Evolutionary conservation across 202 grass and related monocot genomes (phyloP).

Genomic region (Dendrocalamus latiflorus): DNA sequence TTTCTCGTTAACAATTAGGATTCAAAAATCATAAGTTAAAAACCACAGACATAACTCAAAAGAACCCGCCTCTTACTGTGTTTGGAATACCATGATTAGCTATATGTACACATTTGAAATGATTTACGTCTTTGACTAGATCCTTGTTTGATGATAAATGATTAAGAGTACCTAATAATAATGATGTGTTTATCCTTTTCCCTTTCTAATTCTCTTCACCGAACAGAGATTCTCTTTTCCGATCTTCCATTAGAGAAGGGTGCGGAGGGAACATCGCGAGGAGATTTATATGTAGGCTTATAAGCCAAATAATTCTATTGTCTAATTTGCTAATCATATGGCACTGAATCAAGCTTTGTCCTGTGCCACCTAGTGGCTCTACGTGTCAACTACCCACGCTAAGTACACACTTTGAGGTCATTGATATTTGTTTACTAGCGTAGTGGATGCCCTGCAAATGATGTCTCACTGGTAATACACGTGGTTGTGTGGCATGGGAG

Average conservation of each 20-base stretch:
- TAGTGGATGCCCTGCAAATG: conserved; percentile 7
- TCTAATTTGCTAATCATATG: conserved; percentile 30
- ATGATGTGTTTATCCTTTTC: background rate
- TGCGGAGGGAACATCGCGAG: conserved; percentile 1
- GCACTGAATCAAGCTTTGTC: conserved; percentile 16
- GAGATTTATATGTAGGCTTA: conserved; percentile 24
- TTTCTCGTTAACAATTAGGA: no score
- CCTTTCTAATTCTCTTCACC: conserved; percentile 7
- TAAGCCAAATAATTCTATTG: background rate
- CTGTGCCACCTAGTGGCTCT: conserved; percentile 15
- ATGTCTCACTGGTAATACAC: background rate
- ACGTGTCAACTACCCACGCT: conserved; percentile 26
- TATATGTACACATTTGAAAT: background rate
- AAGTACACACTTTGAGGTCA: background rate
- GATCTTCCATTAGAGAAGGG: conserved; percentile 12
- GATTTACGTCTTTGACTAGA: conserved; percentile 11
- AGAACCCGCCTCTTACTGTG: background rate
- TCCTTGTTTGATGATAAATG: conserved; percentile 23
- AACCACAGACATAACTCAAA: no score
- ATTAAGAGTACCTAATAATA: conserved; percentile 25
- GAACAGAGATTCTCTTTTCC: conserved; percentile 20
- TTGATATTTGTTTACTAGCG: background rate
- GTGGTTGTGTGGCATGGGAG: background rate
- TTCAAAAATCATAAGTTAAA: no score
- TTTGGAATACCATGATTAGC: background rate